phyloP scores from a whole-genome alignment of 306 rosid genomes.

The Carpinus viminea region DNA sequence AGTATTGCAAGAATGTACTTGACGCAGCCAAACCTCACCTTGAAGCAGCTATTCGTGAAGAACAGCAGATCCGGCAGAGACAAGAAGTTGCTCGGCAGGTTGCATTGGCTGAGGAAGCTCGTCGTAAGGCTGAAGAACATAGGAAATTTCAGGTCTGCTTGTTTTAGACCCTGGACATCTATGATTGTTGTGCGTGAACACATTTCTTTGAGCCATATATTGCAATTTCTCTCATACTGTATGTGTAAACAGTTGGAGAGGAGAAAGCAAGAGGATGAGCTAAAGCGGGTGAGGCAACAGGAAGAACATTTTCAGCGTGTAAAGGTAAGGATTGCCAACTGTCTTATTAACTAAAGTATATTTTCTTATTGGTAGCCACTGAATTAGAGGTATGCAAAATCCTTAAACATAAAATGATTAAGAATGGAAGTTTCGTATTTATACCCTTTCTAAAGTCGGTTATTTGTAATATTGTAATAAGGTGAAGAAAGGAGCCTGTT shows the following conservation, averaged over 20 bases:
- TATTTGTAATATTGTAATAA: background rate
- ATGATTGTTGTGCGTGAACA: conserved; percentile 12
- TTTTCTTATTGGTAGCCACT: background rate
- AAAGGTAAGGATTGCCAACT: conserved; percentile 56
- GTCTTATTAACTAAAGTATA: background rate
- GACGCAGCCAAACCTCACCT: conserved; percentile 88
- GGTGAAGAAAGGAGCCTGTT: background rate
- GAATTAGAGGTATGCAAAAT: background rate
- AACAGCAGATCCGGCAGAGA: conserved; percentile 86
- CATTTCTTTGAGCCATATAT: conserved; percentile 8
- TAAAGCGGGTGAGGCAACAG: conserved; percentile 88
- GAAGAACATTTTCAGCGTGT: conserved; percentile 91
- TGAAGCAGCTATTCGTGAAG: conserved; percentile 91
- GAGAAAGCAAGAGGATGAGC: conserved; percentile 94
- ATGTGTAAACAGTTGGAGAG: conserved; percentile 73
- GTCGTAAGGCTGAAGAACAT: conserved; percentile 97
- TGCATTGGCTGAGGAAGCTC: conserved; percentile 93
- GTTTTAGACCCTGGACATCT: conserved; percentile 19
- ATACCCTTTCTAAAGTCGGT: background rate
- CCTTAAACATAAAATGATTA: background rate
- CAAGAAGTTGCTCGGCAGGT: conserved; percentile 94
- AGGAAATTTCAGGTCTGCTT: conserved; percentile 79
- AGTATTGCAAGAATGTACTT: conserved; percentile 87
- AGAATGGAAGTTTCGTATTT: background rate
- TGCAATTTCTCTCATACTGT: conserved; percentile 23